phyloP scores from a whole-genome alignment of 352 stramenopile genomes.

The Phytophthora pseudosyringae region DNA sequence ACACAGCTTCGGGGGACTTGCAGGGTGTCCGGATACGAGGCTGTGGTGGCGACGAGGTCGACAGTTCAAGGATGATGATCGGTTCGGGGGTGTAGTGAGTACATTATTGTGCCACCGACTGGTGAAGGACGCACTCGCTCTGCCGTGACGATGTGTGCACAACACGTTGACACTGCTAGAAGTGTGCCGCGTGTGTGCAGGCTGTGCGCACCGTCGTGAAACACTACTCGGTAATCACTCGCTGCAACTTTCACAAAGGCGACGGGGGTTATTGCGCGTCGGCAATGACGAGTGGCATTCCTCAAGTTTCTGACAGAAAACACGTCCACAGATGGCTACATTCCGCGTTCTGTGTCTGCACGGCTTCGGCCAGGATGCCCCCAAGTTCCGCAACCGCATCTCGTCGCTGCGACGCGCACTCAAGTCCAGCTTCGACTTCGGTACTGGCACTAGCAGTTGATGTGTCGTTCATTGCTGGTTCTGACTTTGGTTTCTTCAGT shows the following conservation, averaged over 20 bases:
- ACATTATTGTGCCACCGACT: constrained; percentile 4
- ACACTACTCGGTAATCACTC: constrained; percentile 26
- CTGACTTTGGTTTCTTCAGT: constrained; percentile 40
- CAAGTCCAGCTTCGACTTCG: constrained; percentile 84
- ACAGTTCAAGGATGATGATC: neutral
- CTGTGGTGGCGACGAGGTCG: constrained; percentile 5
- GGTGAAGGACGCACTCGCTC: neutral
- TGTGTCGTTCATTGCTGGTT: neutral
- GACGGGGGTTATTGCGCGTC: neutral
- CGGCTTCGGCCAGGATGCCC: constrained; percentile 78
- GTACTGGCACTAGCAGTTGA: constrained; percentile 28
- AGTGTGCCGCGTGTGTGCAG: neutral
- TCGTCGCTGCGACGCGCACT: constrained; percentile 70
- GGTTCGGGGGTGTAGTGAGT: constrained; percentile 14
- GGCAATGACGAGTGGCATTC: constrained; percentile 10
- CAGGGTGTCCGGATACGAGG: neutral
- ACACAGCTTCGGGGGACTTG: constrained; percentile 1
- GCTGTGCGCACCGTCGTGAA: neutral
- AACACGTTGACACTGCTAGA: neutral
- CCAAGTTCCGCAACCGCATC: constrained; percentile 75
- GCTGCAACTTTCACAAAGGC: constrained; percentile 26
- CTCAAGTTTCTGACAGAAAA: constrained; percentile 32
- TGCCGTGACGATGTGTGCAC: constrained; percentile 7
- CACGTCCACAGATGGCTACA: constrained; percentile 38
- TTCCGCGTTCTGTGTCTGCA: constrained; percentile 84